Conservation (phyloP, 768 basidiomycete species). For the Rhodotorula sphaerocarpa region DNA sequence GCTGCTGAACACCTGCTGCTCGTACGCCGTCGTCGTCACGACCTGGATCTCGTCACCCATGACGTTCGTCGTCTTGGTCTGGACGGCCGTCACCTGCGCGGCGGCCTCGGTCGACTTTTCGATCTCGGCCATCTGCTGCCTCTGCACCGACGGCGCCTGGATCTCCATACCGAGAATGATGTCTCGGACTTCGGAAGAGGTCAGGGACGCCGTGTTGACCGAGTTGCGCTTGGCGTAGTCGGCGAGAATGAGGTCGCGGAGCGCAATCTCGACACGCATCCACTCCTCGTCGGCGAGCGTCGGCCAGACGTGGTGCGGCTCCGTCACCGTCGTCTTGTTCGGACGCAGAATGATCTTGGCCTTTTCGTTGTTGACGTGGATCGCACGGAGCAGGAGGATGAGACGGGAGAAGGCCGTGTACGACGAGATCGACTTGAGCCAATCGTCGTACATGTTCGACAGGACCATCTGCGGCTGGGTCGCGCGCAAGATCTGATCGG, state of each 20-base stretch:
- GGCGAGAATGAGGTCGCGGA: constrained; percentile 87
- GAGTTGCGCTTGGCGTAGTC: constrained; percentile 97
- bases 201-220: constrained; percentile 95
- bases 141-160: constrained; percentile 79
- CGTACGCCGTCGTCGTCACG: constrained; percentile 94
- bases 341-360: constrained; percentile 97
- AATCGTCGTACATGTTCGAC: constrained; percentile 97
- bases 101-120: constrained; percentile 95
- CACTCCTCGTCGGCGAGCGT: constrained; percentile 86
- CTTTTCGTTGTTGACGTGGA: constrained; percentile 99
- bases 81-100: constrained; percentile 86
- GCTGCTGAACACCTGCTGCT: constrained; percentile 96
- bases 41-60: constrained; percentile 94
- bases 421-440: constrained; percentile 97
- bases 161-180: constrained; percentile 99
- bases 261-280: constrained; percentile 98
- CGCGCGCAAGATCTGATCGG: constrained; percentile 54
- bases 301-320: constrained; percentile 97
- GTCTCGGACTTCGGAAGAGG: constrained; percentile 91
- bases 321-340: constrained; percentile 91
- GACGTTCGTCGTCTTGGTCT: constrained; percentile 96
- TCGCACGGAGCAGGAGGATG: constrained; percentile 88
- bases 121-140: constrained; percentile 98
- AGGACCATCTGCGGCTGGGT: constrained; percentile 99
- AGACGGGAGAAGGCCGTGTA: constrained; percentile 98